phyloP scores from a whole-genome alignment of 345 rosid species.

The Syzygium jambos region DNA sequence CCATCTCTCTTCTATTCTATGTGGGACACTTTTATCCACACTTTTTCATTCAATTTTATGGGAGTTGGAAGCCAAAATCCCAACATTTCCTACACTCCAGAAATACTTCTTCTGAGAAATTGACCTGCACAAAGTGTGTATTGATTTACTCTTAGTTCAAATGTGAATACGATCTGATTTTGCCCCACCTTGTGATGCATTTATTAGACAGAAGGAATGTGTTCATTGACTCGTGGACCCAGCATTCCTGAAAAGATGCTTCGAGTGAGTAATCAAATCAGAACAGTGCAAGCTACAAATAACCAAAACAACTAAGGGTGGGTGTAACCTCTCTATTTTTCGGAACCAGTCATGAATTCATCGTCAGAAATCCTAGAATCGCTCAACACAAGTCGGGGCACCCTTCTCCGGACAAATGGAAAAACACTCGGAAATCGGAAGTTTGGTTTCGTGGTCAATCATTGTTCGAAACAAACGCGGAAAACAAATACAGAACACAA shows the following conservation, averaged over 20 bases:
- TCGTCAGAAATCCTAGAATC: slow-evolving; percentile 47
- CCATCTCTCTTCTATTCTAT: no score
- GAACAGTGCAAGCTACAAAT: slow-evolving; percentile 84
- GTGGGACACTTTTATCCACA: no score
- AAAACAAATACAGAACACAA: no score
- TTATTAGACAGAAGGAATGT: slow-evolving; percentile 66
- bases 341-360: slow-evolving; percentile 67
- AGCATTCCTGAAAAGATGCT: slow-evolving; percentile 62
- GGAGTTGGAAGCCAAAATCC: no score
- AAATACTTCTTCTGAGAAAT: not conserved
- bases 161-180: not conserved
- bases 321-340: slow-evolving; percentile 60
- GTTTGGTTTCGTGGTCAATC: slow-evolving; percentile 82
- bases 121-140: not conserved
- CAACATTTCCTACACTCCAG: not conserved
- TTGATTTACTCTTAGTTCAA: not conserved
- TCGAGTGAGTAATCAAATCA: slow-evolving; percentile 42
- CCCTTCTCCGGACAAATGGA: slow-evolving; percentile 47
- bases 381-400: slow-evolving; percentile 44
- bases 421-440: slow-evolving; percentile 51
- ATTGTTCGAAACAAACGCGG: no score
- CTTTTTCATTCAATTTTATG: no score
- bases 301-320: slow-evolving; percentile 33
- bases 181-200: not conserved
- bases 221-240: slow-evolving; percentile 51